Conservation (phyloP, 257 asterid genomes). For the Petunia axillaris region DNA sequence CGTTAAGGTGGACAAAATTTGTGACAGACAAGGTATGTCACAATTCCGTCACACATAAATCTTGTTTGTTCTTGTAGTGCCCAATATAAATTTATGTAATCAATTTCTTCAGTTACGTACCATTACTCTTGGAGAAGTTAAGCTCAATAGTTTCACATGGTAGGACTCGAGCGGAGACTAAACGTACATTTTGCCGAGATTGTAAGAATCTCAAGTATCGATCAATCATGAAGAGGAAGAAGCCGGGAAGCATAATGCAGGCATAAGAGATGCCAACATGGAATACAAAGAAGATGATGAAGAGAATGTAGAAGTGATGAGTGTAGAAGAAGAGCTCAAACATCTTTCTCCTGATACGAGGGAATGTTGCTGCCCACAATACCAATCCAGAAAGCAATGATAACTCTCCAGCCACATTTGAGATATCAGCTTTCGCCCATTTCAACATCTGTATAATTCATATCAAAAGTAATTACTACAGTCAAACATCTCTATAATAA, state of each 20-base stretch:
- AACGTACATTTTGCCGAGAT: constrained; percentile 60
- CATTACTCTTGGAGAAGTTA: constrained; percentile 68
- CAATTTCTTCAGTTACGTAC: constrained; percentile 29
- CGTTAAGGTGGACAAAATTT: background rate
- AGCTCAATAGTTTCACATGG: constrained; percentile 69
- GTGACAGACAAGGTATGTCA: background rate
- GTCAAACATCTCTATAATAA: too few relatives aligned
- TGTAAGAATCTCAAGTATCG: constrained; percentile 77
- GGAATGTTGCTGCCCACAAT: constrained; percentile 72
- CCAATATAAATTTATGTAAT: background rate
- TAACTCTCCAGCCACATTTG: constrained; percentile 82
- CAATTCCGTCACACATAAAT: background rate
- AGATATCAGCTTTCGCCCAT: constrained; percentile 64
- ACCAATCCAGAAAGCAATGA: constrained; percentile 64
- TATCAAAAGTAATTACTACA: background rate
- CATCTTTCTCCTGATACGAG: constrained; percentile 65
- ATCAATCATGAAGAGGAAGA: constrained; percentile 82
- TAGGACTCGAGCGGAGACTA: constrained; percentile 60
- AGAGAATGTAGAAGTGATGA: constrained; percentile 71
- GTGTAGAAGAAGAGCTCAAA: constrained; percentile 89
- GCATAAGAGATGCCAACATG: constrained; percentile 65
- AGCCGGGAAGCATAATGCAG: constrained; percentile 76
- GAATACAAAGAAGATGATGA: constrained; percentile 69
- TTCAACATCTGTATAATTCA: constrained; percentile 51
- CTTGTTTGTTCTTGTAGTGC: background rate